phyloP scores from a whole-genome alignment of 2,329 filamentous ascomycete species.

The Botrytis cinerea region DNA sequence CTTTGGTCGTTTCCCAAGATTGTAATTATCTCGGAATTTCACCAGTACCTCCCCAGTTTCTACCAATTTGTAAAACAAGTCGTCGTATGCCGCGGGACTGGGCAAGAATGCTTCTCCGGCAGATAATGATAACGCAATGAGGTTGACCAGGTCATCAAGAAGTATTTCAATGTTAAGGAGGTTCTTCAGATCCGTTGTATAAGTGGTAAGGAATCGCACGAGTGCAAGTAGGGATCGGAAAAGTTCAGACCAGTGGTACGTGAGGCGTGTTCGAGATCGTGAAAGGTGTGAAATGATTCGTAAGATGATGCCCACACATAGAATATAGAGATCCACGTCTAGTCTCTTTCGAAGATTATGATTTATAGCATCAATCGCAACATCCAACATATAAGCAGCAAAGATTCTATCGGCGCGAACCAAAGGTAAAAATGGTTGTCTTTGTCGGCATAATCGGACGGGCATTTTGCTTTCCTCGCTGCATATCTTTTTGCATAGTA shows the following conservation, averaged over 20 bases:
- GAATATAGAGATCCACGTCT: conserved; percentile 80
- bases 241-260: conserved; percentile 93
- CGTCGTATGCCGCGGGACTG: conserved; percentile 84
- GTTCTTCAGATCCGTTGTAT: conserved; percentile 73
- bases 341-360: conserved; percentile 88
- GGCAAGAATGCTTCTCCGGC: conserved; percentile 90
- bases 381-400: conserved; percentile 76
- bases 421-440: conserved; percentile 79
- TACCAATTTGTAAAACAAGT: conserved; percentile 97
- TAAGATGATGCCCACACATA: conserved; percentile 78
- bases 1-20: conserved; percentile 56
- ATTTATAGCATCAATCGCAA: conserved; percentile 86
- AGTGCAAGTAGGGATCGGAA: conserved; percentile 88
- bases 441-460: conserved; percentile 85
- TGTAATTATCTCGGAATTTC: conserved; percentile 80
- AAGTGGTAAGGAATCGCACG: conserved; percentile 86
- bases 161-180: conserved; percentile 71
- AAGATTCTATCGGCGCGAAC: conserved; percentile 72
- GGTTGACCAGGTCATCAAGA: conserved; percentile 75
- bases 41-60: conserved; percentile 81
- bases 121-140: conserved; percentile 81
- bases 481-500: conserved; percentile 80
- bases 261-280: conserved; percentile 75
- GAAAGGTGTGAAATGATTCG: conserved; percentile 83
- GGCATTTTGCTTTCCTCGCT: conserved; percentile 71